Evolutionary conservation across 163 green algal species (phyloP).

Genomic region (Scenedesmus sp.): DNA sequence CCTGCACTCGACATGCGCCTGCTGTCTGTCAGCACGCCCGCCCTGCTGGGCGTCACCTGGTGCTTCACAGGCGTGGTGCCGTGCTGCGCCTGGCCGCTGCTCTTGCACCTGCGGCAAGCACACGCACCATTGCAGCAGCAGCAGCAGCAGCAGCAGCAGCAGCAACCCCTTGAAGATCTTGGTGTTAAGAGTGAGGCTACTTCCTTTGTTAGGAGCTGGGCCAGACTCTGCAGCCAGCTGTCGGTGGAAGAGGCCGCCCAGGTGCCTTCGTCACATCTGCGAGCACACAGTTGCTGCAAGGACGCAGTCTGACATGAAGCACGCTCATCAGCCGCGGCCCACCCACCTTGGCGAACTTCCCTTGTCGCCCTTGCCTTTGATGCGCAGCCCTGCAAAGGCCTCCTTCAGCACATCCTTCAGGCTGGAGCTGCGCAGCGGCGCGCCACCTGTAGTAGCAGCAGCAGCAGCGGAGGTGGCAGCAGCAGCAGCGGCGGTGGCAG

Average conservation of each 20-base stretch:
- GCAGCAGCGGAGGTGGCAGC: not conserved
- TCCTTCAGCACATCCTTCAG: conserved; percentile 35
- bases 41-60: not conserved
- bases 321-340: no score
- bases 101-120: not conserved
- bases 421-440: not conserved
- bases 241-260: no score
- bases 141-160: not conserved
- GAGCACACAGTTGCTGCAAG: no score
- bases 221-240: no score
- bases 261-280: no score
- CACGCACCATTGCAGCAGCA: not conserved
- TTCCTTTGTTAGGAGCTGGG: no score
- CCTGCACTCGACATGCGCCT: not conserved
- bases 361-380: not conserved
- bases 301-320: no score
- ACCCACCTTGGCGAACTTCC: not conserved
- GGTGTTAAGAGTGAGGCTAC: no score
- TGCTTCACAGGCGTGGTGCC: not conserved
- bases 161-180: not conserved
- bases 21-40: not conserved
- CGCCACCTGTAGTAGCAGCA: not conserved
- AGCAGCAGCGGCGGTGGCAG: not conserved
- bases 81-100: not conserved
- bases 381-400: conserved; percentile 34